Conservation (phyloP, 768 basidiomycete species). For the Pisolithus tinctorius region DNA sequence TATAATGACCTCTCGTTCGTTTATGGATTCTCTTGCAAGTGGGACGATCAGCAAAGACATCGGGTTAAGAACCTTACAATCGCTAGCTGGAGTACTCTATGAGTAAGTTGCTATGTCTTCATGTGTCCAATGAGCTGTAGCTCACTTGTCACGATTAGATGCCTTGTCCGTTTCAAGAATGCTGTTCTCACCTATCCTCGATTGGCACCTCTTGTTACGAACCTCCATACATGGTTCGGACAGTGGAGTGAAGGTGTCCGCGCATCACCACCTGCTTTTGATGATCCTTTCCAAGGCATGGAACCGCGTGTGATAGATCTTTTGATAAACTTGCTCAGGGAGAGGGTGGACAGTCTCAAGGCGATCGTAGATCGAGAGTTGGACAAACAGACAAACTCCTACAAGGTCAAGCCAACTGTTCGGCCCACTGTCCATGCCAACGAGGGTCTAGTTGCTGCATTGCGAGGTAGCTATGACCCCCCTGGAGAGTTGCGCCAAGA, state of each 20-base stretch:
- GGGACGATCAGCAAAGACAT: conserved; percentile 16
- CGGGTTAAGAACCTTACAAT: conserved; percentile 38
- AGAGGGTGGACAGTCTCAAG: conserved; percentile 25
- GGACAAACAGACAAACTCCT: conserved; percentile 24
- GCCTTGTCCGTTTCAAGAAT: conserved; percentile 53
- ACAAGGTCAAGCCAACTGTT: neutral
- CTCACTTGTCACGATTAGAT: conserved; percentile 29
- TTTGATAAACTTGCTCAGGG: conserved; percentile 24
- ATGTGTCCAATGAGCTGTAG: conserved; percentile 12
- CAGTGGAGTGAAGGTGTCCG: conserved; percentile 41
- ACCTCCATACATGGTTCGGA: conserved; percentile 39
- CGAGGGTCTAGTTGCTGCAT: conserved; percentile 34
- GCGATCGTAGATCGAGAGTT: conserved; percentile 49
- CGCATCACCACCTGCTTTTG: conserved; percentile 34
- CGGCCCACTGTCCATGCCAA: conserved; percentile 2
- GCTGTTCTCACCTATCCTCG: conserved; percentile 40
- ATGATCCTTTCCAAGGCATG: conserved; percentile 34
- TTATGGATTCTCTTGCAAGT: conserved; percentile 18
- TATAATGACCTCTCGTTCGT: conserved; percentile 27
- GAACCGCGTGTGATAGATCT: conserved; percentile 29
- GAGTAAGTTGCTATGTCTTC: conserved; percentile 34
- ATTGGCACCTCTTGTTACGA: conserved; percentile 34
- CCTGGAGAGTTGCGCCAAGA: conserved; percentile 44
- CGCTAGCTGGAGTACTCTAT: conserved; percentile 41
- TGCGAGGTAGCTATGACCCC: conserved; percentile 41